Percentiles rank a stretch among this genome's conserved stretches.
These are phyloP conservation scores for Boletus bicolor DNA, from an alignment of 768 basidiomycete genomes.

Conservation along the genomic window DNA sequence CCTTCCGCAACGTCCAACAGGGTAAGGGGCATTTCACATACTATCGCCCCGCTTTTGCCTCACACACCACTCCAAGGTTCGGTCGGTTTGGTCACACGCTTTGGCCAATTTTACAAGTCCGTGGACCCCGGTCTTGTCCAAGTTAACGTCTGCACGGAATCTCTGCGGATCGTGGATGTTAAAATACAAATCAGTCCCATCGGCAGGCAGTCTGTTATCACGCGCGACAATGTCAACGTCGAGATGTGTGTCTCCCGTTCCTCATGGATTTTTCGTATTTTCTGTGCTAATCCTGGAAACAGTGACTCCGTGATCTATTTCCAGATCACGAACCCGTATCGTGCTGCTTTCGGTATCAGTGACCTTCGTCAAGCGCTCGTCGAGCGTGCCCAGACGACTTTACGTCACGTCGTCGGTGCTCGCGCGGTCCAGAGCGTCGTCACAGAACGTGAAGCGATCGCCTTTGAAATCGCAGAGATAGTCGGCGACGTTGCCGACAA, in stretches of 20 bases:
- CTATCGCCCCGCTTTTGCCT: constrained; percentile 9
- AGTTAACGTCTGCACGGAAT: constrained; percentile 93
- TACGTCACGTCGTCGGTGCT: constrained; percentile 96
- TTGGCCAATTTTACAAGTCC: constrained; percentile 95
- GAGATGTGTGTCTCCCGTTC: constrained; percentile 60
- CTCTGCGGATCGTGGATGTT: constrained; percentile 83
- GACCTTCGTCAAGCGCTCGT: constrained; percentile 84
- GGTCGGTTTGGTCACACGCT: constrained; percentile 88
- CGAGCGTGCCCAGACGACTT: constrained; percentile 89
- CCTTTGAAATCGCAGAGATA: constrained; percentile 94
- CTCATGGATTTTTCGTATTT: neutral
- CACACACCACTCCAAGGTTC: constrained; percentile 49
- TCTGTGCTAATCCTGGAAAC: constrained; percentile 6
- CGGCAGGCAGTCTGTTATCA: constrained; percentile 86
- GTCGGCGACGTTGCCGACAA: constrained; percentile 90
- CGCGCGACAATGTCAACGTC: constrained; percentile 94
- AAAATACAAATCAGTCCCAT: constrained; percentile 93
- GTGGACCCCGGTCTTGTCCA: constrained; percentile 91
- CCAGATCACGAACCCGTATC: constrained; percentile 87
- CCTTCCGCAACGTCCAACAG: constrained; percentile 82
- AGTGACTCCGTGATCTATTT: constrained; percentile 94
- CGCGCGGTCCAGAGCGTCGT: constrained; percentile 94
- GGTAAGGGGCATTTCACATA: constrained; percentile 39
- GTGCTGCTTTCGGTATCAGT: constrained; percentile 89
- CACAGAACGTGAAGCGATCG: constrained; percentile 95